These are phyloP conservation scores for Ophiostoma ips DNA, from an alignment of 2,329 filamentous ascomycete genomes.

Conservation along the genomic window DNA sequence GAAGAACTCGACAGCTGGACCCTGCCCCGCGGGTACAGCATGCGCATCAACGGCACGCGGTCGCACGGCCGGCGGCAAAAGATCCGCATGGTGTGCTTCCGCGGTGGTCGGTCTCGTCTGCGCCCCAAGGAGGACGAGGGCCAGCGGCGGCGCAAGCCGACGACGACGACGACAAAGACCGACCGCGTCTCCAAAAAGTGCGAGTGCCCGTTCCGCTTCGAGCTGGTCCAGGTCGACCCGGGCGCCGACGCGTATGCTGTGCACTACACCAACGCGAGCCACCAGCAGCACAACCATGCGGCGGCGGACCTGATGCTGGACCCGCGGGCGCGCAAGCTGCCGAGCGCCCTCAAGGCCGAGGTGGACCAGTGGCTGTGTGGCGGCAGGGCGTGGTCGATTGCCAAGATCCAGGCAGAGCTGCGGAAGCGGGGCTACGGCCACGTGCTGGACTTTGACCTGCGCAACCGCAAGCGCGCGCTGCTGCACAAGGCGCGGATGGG, in stretches of 20 bases:
- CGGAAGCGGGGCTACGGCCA: conserved; percentile 19
- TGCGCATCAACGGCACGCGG: conserved; percentile 25
- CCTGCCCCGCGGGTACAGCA: conserved; percentile 24
- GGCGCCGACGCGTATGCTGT: conserved; percentile 24
- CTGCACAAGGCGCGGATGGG: conserved; percentile 16
- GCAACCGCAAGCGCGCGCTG: conserved; percentile 23
- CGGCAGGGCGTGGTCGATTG: conserved; percentile 12
- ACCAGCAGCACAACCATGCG: conserved; percentile 23
- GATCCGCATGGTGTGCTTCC: conserved; percentile 26
- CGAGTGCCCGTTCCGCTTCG: conserved; percentile 25
- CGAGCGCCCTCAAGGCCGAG: conserved; percentile 19
- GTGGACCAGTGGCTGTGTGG: conserved; percentile 22
- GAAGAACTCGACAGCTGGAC: conserved; percentile 24
- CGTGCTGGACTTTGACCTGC: conserved; percentile 24
- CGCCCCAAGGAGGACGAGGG: conserved; percentile 9
- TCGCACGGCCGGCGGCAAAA: conserved; percentile 23
- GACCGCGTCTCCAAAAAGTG: conserved; percentile 24
- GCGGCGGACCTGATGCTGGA: conserved; percentile 23
- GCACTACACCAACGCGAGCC: conserved; percentile 24
- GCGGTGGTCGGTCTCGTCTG: conserved; percentile 23
- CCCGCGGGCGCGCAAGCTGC: conserved; percentile 23
- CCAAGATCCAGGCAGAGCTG: too few relatives aligned
- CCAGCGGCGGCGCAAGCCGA: conserved; percentile 18
- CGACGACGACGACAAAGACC: too few relatives aligned
- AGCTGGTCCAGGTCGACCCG: conserved; percentile 22